Evolutionary conservation across 176 grass and related monocot genomes (phyloP).

Genomic region (Aegilops tauschii): DNA sequence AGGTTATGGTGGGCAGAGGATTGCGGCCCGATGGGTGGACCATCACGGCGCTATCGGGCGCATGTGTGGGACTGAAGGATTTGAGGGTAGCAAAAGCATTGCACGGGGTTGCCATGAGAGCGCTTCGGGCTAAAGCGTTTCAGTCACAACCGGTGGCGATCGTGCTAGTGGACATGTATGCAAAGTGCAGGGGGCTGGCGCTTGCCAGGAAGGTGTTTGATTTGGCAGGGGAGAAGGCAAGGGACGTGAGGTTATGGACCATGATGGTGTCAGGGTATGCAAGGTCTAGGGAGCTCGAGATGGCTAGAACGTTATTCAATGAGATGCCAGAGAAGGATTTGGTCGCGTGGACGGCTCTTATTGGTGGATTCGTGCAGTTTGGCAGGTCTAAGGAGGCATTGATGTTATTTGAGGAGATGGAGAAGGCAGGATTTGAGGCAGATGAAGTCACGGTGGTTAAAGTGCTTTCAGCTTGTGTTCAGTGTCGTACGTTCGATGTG

Average conservation of each 20-base stretch:
- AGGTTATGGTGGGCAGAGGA: constrained; percentile 14
- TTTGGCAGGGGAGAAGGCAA: constrained; percentile 28
- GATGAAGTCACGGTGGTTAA: constrained; percentile 41
- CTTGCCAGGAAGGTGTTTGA: constrained; percentile 41
- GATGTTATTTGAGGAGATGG: constrained; percentile 47
- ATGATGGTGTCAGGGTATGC: constrained; percentile 40
- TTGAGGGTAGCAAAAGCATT: constrained; percentile 26
- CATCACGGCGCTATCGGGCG: neutral
- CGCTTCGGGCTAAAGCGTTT: neutral
- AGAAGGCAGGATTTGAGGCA: constrained; percentile 31
- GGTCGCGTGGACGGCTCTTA: constrained; percentile 54
- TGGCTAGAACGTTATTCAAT: constrained; percentile 42
- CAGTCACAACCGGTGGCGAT: neutral
- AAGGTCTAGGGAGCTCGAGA: constrained; percentile 21
- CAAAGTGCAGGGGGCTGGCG: neutral
- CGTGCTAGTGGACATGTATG: constrained; percentile 35
- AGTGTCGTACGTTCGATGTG: constrained; percentile 12
- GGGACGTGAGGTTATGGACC: constrained; percentile 38
- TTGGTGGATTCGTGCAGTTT: constrained; percentile 43
- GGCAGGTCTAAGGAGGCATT: constrained; percentile 38
- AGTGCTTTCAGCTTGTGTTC: constrained; percentile 47
- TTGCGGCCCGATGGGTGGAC: constrained; percentile 30
- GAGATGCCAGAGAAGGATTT: constrained; percentile 49
- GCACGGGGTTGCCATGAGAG: constrained; percentile 29
- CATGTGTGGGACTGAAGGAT: neutral